Evolutionary conservation across 192 early-diverging fungal genomes (phyloP).

Genomic region (Lunasporangiospora selenospora): DNA sequence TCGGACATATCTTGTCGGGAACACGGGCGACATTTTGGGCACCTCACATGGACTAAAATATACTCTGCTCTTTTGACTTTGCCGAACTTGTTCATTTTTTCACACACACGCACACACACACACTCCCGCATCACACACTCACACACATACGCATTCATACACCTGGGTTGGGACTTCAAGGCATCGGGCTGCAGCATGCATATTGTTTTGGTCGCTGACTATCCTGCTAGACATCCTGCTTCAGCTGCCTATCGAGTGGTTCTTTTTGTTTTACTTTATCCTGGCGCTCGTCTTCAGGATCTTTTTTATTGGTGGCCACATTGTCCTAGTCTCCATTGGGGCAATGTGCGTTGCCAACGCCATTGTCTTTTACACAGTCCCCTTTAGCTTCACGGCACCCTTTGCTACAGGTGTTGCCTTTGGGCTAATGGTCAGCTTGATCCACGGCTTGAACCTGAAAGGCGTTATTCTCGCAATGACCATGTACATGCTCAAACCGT

Average conservation of each 20-base stretch:
- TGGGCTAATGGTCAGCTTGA: conserved; percentile 46
- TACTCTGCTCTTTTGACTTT: too few species aligned
- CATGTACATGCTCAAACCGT: conserved; percentile 50
- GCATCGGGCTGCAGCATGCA: conserved; percentile 46
- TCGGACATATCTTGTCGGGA: too few species aligned
- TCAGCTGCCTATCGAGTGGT: conserved; percentile 47
- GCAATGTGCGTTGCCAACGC: conserved; percentile 45
- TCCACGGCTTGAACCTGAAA: conserved; percentile 42
- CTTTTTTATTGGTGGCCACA: conserved; percentile 46
- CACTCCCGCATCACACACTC: too few species aligned
- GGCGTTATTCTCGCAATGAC: conserved; percentile 47
- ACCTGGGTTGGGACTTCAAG: conserved; percentile 6
- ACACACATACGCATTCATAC: too few species aligned
- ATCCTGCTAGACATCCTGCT: conserved; percentile 45
- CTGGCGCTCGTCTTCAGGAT: conserved; percentile 42
- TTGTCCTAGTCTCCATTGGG: conserved; percentile 43
- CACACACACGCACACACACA: too few species aligned
- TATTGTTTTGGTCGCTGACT: conserved; percentile 46
- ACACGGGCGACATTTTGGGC: too few species aligned
- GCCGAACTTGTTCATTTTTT: too few species aligned
- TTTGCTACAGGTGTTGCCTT: conserved; percentile 49
- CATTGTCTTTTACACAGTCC: conserved; percentile 37
- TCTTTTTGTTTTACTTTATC: conserved; percentile 48
- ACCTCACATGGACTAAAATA: too few species aligned
- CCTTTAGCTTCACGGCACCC: conserved; percentile 44